Evolutionary conservation across 768 basidiomycete genomes (phyloP).

Genomic region (Gymnopilus junonius): DNA sequence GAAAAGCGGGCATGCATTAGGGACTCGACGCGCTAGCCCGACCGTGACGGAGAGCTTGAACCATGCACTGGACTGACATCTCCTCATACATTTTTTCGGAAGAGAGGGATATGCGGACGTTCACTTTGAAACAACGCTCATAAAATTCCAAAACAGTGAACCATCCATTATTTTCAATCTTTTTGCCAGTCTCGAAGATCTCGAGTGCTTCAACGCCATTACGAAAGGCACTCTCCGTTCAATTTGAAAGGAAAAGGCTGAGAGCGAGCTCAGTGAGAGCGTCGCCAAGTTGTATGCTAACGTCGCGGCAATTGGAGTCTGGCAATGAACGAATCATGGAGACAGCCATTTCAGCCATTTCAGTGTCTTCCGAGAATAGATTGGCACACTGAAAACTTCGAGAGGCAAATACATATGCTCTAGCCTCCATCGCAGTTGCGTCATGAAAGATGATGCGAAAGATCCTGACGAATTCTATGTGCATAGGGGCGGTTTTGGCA

Average conservation of each 20-base stretch:
- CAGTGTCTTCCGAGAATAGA: neutral
- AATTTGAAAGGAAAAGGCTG: neutral
- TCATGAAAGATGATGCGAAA: neutral
- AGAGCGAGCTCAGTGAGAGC: neutral
- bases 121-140: neutral
- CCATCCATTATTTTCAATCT: neutral
- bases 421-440: neutral
- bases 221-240: conserved; percentile 5
- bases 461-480: neutral
- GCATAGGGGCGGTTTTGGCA: neutral
- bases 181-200: neutral
- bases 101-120: neutral
- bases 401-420: neutral
- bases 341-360: neutral
- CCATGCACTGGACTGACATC: conserved; percentile 1
- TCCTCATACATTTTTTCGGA: neutral
- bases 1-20: too few relatives aligned
- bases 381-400: neutral
- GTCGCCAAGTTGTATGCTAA: too few relatives aligned
- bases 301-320: too few relatives aligned
- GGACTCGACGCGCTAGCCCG: neutral
- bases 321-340: too few relatives aligned
- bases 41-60: neutral
- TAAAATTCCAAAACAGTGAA: neutral
- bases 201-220: conserved; percentile 9